Base-by-base conservation (phyloP, 805 yeast genomes). In the Nakazawaea populi region DNA sequence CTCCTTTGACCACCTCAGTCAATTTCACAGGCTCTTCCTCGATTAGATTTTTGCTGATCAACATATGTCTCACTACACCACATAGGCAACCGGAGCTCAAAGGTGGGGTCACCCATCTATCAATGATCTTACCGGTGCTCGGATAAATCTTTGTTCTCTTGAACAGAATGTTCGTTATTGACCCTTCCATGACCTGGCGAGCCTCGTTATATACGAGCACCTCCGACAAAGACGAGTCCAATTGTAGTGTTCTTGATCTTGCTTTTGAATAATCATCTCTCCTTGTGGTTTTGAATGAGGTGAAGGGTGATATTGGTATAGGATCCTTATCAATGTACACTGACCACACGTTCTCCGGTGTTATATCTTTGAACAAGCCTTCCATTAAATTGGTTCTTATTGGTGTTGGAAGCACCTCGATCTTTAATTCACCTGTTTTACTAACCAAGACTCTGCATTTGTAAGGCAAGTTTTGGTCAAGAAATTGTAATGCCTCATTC, bases 211-310 rank as follows among this genome's bases (percentile, higher is more conserved):
- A 75, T 2, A 92, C 58, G 3, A 92, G 71, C 14, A 89, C 96
- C 60, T 92, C 98, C 29, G 75, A 69, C 42, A 57, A 7, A 1
- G 70, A 69, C 14, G 76, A 64, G 32, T 54, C 49, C 12, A 55
- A 35, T 1, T 61, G 54, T 4, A 79, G 60, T 42, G 67, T 56
- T 42, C 89, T 69, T 1, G 63, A 64, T 52, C 97, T 69, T 0
- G 96, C 85, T 2, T 63, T 72, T 42, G 70, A 76, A 63, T 91
- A 90, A 44, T 74, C 79, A 3, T 69, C 70, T 55, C 99, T 73
- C 28, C 72, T 67, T 0, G 97, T 87, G 0, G 98, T 92, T 64
- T 92, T 92, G 68, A 90, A 86, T 4, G 95, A 84, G 0, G 96
- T 89, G 66, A 87, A 88, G 1, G 88, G 87, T 2, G 95, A 80